These are phyloP conservation scores for Penicillium chermesinum DNA, from an alignment of 495 filamentous ascomycete genomes.

Conservation along the genomic window DNA sequence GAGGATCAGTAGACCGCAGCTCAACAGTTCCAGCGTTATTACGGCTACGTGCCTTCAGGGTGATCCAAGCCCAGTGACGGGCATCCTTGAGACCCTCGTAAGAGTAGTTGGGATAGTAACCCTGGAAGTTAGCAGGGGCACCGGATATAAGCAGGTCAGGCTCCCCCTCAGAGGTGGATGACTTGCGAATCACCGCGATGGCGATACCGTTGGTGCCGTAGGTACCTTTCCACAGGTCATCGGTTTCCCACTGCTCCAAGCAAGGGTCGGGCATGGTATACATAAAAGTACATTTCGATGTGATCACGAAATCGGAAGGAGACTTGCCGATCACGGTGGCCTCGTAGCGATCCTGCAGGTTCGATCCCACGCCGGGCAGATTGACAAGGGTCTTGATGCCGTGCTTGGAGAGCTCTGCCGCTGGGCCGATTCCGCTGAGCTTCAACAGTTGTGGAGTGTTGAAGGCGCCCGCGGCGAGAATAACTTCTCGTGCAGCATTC, in stretches of 20 bases:
- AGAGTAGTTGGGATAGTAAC: constrained; percentile 32
- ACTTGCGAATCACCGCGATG: constrained; percentile 40
- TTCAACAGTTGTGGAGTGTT: constrained; percentile 64
- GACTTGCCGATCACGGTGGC: constrained; percentile 42
- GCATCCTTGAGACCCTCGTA: constrained; percentile 22
- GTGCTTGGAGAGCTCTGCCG: constrained; percentile 40
- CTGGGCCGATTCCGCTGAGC: constrained; percentile 58
- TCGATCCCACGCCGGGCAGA: constrained; percentile 59
- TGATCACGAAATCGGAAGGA: constrained; percentile 41
- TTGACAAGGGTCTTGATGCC: constrained; percentile 49
- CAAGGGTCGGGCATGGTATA: constrained; percentile 42
- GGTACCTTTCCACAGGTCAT: constrained; percentile 33
- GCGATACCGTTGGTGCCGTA: constrained; percentile 48
- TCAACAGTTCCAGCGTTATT: constrained; percentile 49
- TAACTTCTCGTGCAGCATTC: constrained; percentile 53
- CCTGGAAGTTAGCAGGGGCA: constrained; percentile 44
- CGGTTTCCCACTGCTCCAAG: constrained; percentile 40
- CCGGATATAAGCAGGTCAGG: constrained; percentile 49
- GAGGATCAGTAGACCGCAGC: constrained; percentile 44
- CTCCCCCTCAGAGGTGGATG: constrained; percentile 31
- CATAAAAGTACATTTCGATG: constrained; percentile 45
- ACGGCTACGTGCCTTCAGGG: constrained; percentile 46
- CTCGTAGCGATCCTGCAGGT: constrained; percentile 65
- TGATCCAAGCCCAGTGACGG: constrained; percentile 42
- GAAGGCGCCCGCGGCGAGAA: constrained; percentile 57